Evolutionary conservation across 2,329 filamentous ascomycete genomes (phyloP), one percentile per base, ranked within the genome.

Genomic region (Aphanoascus verrucosus): DNA sequence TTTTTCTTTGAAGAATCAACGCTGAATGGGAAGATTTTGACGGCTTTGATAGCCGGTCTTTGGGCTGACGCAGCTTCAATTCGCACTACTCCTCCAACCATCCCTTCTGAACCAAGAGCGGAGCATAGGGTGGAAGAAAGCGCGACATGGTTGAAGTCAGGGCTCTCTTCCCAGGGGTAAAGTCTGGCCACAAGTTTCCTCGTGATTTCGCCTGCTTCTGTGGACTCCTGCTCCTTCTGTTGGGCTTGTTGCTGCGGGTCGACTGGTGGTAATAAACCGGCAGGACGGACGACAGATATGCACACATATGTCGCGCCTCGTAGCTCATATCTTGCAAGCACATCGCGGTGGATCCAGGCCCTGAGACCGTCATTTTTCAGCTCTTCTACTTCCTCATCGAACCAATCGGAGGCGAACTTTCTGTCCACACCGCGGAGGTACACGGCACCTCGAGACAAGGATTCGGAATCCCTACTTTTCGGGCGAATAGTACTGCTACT

Each of bases 281-380:
- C 82, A 35, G 91, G 89, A 60, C 84, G 86, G 50, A 97, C 78
- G n/a, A 96, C 73, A n/a, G 86, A 84, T n/a, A 96, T 84, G 12
- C 79, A 77, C 1, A 85, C 89, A 75, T 83, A 95, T 48, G 79
- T 85, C 9, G 86, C 76, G 0, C 88, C 88, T 59, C 84, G 81
- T 44, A 96, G 78, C 9, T 84, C 81, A 61, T 84, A 86, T 5
- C 81, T 80, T 12, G 81, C 73, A 19, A 94, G 74, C 23, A 88
- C 70, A 55, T 95, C 88, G 32, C 82, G 78, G 65, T 95, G 89
- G 5, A 96, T 75, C 88, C 91, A 97, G 20, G 96, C 76, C 57
- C 80, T 84, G 45, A 96, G 74, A 9, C 77, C 78, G 42, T 77
- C 70, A 58, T 78, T 72, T 49, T 79, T 77, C 17, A 77, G 70